These are phyloP conservation scores for Fusarium nurragi DNA, from an alignment of 2,329 filamentous ascomycete species.

Conservation along the genomic window DNA sequence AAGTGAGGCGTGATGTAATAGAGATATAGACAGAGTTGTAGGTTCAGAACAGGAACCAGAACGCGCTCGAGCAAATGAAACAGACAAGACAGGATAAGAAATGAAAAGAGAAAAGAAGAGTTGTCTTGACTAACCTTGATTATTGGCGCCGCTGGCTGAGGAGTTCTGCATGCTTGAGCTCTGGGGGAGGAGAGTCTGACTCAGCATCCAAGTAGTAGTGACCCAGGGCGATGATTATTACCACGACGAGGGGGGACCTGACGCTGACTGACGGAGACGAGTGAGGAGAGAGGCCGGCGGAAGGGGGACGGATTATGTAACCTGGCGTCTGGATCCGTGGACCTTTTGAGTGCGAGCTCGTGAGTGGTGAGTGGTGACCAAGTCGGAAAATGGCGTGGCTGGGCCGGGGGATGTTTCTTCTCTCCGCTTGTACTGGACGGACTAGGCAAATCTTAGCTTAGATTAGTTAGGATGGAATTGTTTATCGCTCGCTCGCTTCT, in stretches of 20 bases:
- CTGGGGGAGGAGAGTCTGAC: constrained; percentile 46
- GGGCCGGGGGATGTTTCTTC: constrained; percentile 38
- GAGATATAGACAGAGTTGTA: constrained; percentile 13
- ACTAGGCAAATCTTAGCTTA: constrained; percentile 16
- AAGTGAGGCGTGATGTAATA: constrained; percentile 11
- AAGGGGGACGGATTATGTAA: constrained; percentile 45
- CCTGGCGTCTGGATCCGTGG: constrained; percentile 24
- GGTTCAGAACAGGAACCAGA: constrained; percentile 18
- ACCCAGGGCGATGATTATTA: constrained; percentile 44
- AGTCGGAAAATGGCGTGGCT: constrained; percentile 45
- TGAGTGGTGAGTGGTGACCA: constrained; percentile 28
- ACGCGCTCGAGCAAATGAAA: constrained; percentile 22
- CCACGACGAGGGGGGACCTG: constrained; percentile 41
- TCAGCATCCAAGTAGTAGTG: constrained; percentile 48
- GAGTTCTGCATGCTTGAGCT: constrained; percentile 48
- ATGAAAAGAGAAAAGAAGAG: constrained; percentile 29
- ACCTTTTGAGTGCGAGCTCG: constrained; percentile 25
- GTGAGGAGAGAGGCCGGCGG: constrained; percentile 38
- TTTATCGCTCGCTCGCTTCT: constrained; percentile 18
- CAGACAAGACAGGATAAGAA: constrained; percentile 23
- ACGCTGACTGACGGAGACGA: constrained; percentile 43
- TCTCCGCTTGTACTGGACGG: constrained; percentile 24
- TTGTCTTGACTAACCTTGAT: constrained; percentile 46
- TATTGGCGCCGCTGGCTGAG: constrained; percentile 48
- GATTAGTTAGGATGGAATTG: constrained; percentile 1